Evolutionary conservation across 2,329 filamentous ascomycete species (phyloP).

Genomic region (Aspergillus hiratsukae): DNA sequence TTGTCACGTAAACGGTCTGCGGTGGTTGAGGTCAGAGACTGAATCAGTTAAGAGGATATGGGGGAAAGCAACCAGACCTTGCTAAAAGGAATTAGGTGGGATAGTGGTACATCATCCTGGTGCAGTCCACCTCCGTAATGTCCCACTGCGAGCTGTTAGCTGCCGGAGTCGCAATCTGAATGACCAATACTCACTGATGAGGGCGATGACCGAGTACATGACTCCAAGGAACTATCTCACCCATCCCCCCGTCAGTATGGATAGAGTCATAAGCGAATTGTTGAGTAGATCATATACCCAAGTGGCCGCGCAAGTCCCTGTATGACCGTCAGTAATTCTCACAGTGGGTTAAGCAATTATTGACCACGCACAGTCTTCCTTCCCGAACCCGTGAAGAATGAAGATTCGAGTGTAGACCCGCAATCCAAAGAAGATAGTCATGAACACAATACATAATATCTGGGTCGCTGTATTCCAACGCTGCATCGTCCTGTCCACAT

Average conservation of each 20-base stretch:
- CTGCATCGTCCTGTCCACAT: conserved; percentile 19
- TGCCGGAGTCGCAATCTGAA: not conserved
- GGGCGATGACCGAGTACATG: conserved; percentile 20
- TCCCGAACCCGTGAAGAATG: conserved; percentile 19
- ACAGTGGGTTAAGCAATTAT: not conserved
- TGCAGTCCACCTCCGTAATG: conserved; percentile 37
- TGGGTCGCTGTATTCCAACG: conserved; percentile 24
- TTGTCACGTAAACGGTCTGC: conserved; percentile 41
- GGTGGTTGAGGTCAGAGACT: not conserved
- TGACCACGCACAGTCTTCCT: conserved; percentile 24
- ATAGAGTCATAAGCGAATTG: not conserved
- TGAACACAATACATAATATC: conserved; percentile 23
- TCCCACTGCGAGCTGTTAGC: conserved; percentile 22
- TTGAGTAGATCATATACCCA: conserved; percentile 8
- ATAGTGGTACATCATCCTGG: conserved; percentile 27
- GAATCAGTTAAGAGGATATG: not conserved
- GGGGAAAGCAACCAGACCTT: conserved; percentile 24
- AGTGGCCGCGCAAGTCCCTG: conserved; percentile 16
- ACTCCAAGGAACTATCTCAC: conserved; percentile 15
- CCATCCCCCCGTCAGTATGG: not conserved
- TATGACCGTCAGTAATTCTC: not conserved
- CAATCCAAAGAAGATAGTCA: conserved; percentile 22
- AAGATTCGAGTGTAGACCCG: conserved; percentile 21
- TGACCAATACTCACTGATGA: conserved; percentile 18
- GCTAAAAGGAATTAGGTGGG: conserved; percentile 30